Evolutionary conservation across 805 yeast genomes (phyloP).

Genomic region (Lipomyces anomalus): DNA sequence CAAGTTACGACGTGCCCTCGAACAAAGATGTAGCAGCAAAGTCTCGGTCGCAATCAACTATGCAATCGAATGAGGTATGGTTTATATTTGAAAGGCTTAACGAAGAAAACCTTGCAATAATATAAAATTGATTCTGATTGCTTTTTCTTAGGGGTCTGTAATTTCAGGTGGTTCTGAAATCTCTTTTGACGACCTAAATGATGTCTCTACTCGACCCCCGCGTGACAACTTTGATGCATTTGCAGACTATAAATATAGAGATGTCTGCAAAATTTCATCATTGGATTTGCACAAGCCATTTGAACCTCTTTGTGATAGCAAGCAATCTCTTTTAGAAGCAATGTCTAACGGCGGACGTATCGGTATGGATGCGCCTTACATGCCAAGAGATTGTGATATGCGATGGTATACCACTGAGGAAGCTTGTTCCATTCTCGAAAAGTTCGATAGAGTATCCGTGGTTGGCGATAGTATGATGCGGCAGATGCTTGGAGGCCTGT

Average conservation of each 20-base stretch:
- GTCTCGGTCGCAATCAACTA: too few species aligned
- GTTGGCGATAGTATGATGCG: slow-evolving; percentile 25
- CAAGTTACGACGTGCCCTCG: neutral
- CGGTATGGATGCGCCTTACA: slow-evolving; percentile 24
- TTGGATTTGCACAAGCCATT: slow-evolving; percentile 23
- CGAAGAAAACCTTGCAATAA: too few species aligned
- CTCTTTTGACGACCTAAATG: too few species aligned
- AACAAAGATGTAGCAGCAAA: too few species aligned
- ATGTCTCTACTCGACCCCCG: neutral
- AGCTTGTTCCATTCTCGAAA: slow-evolving; percentile 17
- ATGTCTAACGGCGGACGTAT: slow-evolving; percentile 22
- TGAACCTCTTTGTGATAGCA: slow-evolving; percentile 21
- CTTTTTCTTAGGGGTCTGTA: too few species aligned
- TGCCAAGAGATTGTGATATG: slow-evolving; percentile 25
- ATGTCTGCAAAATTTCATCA: slow-evolving; percentile 22
- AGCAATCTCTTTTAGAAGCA: slow-evolving; percentile 15
- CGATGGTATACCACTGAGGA: slow-evolving; percentile 24
- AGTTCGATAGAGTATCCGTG: slow-evolving; percentile 19
- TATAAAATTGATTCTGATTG: too few species aligned
- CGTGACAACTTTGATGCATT: slow-evolving; percentile 15
- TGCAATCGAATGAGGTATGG: too few species aligned
- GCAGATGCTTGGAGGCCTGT: slow-evolving; percentile 23
- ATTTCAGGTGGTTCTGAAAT: too few species aligned
- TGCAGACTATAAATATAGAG: slow-evolving; percentile 20
- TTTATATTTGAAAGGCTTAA: too few species aligned